Conservation (phyloP, 202 grass and related monocot genomes). For the Setaria italica region DNA sequence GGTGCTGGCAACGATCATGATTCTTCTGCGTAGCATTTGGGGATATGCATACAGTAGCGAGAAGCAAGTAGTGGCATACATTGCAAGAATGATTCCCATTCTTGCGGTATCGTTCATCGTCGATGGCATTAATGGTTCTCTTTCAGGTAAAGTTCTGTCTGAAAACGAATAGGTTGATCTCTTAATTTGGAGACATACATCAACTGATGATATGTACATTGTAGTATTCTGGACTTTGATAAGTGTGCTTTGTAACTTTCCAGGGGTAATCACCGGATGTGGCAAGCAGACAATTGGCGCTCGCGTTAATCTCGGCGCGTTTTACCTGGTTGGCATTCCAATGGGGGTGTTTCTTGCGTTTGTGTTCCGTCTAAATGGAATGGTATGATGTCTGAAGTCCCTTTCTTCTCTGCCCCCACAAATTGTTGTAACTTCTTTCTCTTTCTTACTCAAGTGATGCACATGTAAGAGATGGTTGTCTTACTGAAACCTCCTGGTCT, state of each 20-base stretch:
- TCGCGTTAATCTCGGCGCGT: not conserved
- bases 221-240: not conserved
- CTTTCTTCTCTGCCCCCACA: not conserved
- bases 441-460: not conserved
- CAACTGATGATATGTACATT: too few relatives aligned
- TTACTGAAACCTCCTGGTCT: not conserved
- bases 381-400: not conserved
- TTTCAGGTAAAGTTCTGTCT: not conserved
- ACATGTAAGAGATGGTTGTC: not conserved
- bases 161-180: not conserved
- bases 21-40: slow-evolving; percentile 3
- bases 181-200: not conserved
- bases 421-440: not conserved
- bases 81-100: slow-evolving; percentile 3
- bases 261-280: slow-evolving; percentile 14
- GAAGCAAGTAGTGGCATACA: not conserved
- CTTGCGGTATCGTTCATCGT: not conserved
- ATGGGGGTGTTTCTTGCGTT: not conserved
- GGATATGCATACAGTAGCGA: slow-evolving; percentile 12
- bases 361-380: slow-evolving; percentile 12
- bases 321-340: slow-evolving; percentile 6
- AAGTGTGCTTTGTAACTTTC: not conserved
- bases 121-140: not conserved
- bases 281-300: slow-evolving; percentile 15
- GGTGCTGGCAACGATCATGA: not conserved